A percentile compares a stretch with the other conserved stretches of the same genome.
Evolutionary conservation across 148 eudicot species (phyloP).

Genomic region (Rhododendron williamsianum): DNA sequence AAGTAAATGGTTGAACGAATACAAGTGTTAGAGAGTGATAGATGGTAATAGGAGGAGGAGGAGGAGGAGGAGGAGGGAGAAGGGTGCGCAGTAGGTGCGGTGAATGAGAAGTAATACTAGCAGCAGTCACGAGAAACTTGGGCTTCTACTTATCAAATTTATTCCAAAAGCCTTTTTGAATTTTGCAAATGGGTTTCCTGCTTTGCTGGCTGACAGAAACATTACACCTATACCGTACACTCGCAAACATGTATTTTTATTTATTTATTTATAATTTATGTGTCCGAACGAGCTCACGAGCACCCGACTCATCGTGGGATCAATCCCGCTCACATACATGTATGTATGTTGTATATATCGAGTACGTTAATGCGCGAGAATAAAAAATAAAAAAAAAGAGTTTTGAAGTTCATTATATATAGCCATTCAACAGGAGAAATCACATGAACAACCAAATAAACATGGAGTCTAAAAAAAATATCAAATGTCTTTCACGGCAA

Average conservation of each 20-base stretch:
- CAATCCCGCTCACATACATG: no score
- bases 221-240: background rate
- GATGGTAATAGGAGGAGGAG: background rate
- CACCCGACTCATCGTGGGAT: no score
- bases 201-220: background rate
- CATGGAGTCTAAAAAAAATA: no score
- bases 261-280: no score
- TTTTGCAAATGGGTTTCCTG: background rate
- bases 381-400: background rate
- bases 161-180: background rate
- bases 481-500: no score
- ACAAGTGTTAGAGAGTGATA: background rate
- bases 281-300: no score
- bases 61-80: background rate
- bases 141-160: background rate
- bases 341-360: background rate
- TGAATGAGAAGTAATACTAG: background rate
- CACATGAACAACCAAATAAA: background rate
- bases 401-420: background rate
- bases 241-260: background rate
- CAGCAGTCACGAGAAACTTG: slow-evolving; percentile 3
- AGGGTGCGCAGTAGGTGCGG: background rate
- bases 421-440: background rate
- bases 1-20: background rate
- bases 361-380: background rate